Conservation (phyloP, 805 yeast genomes). For the Diddensiella santjacobensis region DNA sequence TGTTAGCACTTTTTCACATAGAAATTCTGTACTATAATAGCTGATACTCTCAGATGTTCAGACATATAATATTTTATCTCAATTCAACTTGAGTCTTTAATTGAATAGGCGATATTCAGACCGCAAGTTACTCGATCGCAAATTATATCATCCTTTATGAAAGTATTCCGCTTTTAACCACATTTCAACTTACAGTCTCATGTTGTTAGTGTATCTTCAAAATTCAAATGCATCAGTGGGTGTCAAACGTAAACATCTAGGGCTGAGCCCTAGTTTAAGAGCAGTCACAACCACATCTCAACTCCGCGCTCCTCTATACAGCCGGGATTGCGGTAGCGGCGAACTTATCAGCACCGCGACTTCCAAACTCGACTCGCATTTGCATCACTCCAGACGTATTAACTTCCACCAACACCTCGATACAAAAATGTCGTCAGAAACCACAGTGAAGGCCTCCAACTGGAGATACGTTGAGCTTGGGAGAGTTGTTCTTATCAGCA, state of each 20-base stretch:
- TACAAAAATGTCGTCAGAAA: slow-evolving; percentile 1
- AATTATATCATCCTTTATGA: slow-evolving; percentile 18
- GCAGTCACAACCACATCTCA: not conserved
- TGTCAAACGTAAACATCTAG: too few relatives aligned
- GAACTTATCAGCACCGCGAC: slow-evolving; percentile 1
- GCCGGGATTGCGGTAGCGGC: too few relatives aligned
- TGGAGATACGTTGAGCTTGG: slow-evolving; percentile 99
- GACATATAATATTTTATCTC: slow-evolving; percentile 9
- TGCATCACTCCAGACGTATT: not conserved
- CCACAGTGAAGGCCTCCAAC: slow-evolving; percentile 87
- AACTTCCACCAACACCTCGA: not conserved
- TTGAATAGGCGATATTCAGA: slow-evolving; percentile 19
- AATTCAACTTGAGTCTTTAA: slow-evolving; percentile 7
- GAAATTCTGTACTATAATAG: not conserved
- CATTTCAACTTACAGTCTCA: too few relatives aligned
- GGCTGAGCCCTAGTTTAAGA: not conserved
- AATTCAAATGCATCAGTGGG: too few relatives aligned
- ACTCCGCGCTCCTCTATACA: too few relatives aligned
- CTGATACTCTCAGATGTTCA: not conserved
- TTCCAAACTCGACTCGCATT: not conserved
- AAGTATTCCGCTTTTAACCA: too few relatives aligned
- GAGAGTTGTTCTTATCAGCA: slow-evolving; percentile 92
- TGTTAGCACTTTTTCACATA: not conserved
- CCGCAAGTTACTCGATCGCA: slow-evolving; percentile 19
- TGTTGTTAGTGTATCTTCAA: too few relatives aligned